Conservation (phyloP, 2,329 filamentous ascomycete genomes). For the Fusarium caatingaense region DNA sequence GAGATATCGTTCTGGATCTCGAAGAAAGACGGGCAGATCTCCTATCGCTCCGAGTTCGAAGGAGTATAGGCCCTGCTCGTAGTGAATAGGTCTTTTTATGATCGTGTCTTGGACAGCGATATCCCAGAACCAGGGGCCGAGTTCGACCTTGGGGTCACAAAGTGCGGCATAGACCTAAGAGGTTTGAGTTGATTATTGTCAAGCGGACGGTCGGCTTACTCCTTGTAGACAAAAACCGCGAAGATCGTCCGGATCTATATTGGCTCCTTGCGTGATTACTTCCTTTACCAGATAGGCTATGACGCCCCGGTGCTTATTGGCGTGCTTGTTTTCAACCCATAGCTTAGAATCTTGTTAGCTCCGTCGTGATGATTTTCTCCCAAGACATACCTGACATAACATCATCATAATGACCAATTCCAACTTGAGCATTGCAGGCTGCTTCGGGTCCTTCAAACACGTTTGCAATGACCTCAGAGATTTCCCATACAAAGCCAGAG, state of each 20-base stretch:
- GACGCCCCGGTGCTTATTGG: conserved; percentile 12
- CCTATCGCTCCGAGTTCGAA: conserved; percentile 17
- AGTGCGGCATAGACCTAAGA: conserved; percentile 17
- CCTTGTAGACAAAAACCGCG: conserved; percentile 18
- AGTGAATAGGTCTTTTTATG: conserved; percentile 11
- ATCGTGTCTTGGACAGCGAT: conserved; percentile 2
- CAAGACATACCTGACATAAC: conserved; percentile 12
- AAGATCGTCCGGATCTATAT: conserved; percentile 3
- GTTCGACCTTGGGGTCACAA: conserved; percentile 7
- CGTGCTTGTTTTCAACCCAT: conserved; percentile 27
- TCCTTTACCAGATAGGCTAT: conserved; percentile 11
- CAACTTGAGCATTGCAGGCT: conserved; percentile 9
- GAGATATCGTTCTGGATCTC: conserved; percentile 14
- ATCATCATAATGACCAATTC: conserved; percentile 25
- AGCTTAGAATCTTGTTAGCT: not conserved
- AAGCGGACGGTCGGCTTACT: not conserved
- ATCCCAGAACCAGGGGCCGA: conserved; percentile 30
- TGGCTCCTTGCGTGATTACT: not conserved
- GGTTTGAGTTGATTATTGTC: not conserved
- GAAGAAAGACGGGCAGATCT: conserved; percentile 18
- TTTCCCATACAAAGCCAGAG: conserved; percentile 8
- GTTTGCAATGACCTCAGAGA: conserved; percentile 9
- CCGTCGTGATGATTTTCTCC: accelerated
- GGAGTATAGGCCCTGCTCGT: conserved; percentile 11
- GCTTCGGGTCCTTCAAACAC: conserved; percentile 3